Evolutionary conservation across 495 filamentous ascomycete genomes (phyloP).

Genomic region (Hypoxylon perforatum): DNA sequence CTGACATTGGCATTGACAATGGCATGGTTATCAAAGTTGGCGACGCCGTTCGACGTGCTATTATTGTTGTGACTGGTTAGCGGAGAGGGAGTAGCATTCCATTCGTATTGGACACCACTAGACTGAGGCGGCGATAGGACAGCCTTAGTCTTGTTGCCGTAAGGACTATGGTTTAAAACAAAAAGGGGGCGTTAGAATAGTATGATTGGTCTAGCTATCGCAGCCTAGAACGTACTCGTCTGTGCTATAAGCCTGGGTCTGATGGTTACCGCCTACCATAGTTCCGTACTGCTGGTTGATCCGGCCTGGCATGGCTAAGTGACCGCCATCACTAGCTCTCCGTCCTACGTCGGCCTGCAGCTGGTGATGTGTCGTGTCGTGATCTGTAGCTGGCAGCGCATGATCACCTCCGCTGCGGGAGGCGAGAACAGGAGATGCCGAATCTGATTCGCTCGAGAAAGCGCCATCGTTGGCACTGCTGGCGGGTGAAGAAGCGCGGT

Average conservation of each 20-base stretch:
- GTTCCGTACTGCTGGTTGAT: constrained; percentile 21
- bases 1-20: no score
- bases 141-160: constrained; percentile 14
- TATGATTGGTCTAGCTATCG: not conserved
- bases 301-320: constrained; percentile 25
- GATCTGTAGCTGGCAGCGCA: not conserved
- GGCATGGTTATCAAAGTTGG: not conserved
- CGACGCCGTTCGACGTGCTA: not conserved
- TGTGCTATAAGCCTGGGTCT: constrained; percentile 4
- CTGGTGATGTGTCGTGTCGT: not conserved
- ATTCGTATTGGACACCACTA: constrained; percentile 5
- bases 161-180: not conserved
- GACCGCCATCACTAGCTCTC: not conserved
- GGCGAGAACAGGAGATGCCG: constrained; percentile 16
- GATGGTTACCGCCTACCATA: not conserved
- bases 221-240: constrained; percentile 14
- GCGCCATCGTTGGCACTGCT: constrained; percentile 17
- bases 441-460: constrained; percentile 17
- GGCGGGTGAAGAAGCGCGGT: constrained; percentile 13
- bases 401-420: not conserved
- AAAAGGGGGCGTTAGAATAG: constrained; percentile 1
- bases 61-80: not conserved
- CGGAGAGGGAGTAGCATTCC: not conserved
- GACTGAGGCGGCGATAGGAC: constrained; percentile 11
- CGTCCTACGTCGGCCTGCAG: not conserved